Conservation (phyloP, 2,329 filamentous ascomycete species). For the Fusarium sp. region DNA sequence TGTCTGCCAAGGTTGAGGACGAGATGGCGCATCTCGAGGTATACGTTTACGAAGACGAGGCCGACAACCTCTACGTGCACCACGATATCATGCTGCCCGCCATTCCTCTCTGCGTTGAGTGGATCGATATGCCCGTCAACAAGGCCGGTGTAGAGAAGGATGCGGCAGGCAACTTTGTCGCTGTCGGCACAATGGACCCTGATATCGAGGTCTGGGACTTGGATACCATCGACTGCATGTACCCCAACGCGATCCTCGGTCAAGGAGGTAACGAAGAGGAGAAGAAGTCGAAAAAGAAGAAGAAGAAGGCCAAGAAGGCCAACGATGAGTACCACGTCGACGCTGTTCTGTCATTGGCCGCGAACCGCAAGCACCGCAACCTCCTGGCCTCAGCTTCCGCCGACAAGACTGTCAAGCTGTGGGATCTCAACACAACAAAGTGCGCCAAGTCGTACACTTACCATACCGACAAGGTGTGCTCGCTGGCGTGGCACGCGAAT, state of each 20-base stretch:
- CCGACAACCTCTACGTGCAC: slow-evolving; percentile 98
- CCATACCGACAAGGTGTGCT: slow-evolving; percentile 98
- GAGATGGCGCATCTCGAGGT: slow-evolving; percentile 97
- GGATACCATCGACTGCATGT: slow-evolving; percentile 97
- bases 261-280: slow-evolving; percentile 71
- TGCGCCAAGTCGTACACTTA: slow-evolving; percentile 96
- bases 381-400: slow-evolving; percentile 94
- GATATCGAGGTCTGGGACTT: slow-evolving; percentile 99
- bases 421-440: slow-evolving; percentile 92
- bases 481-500: slow-evolving; percentile 89
- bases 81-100: slow-evolving; percentile 99
- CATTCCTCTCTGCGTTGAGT: slow-evolving; percentile 94
- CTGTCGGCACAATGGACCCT: slow-evolving; percentile 95
- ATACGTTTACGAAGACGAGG: slow-evolving; percentile 95
- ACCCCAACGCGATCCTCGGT: slow-evolving; percentile 94
- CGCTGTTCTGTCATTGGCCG: slow-evolving; percentile 88
- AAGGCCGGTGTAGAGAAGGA: slow-evolving; percentile 72
- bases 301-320: slow-evolving; percentile 88
- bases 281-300: slow-evolving; percentile 84
- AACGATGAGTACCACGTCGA: slow-evolving; percentile 96
- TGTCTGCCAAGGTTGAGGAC: slow-evolving; percentile 95
- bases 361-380: slow-evolving; percentile 94
- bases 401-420: slow-evolving; percentile 97
- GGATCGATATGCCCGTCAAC: slow-evolving; percentile 91
- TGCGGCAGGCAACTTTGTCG: slow-evolving; percentile 87